Evolutionary conservation across 768 basidiomycete genomes (phyloP), one percentile per base, ranked within the genome.

Genomic region (Tubosaeta sp.): DNA sequence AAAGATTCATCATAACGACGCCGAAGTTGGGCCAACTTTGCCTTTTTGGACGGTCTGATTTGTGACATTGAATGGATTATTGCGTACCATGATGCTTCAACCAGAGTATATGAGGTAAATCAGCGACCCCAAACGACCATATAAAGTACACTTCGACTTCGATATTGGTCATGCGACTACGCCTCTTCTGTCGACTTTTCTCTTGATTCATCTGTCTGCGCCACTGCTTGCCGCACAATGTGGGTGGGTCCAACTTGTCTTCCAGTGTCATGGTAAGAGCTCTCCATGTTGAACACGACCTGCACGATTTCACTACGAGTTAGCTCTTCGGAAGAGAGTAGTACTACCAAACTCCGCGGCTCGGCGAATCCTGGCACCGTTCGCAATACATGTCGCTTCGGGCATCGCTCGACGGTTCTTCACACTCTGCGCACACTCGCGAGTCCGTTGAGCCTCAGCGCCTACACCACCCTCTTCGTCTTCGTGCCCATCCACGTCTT

Each of bases 321-420:
- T 42, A 93, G 89, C 73, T 94, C 41, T 74, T 95, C 12, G 88
- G 90, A 10, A 73, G 91, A 48, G 91, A 91, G 69, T 91, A 91
- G 69, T 91, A 91, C 69, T 94, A 95, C 66, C 89, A 93, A 64
- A 87, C 85, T 0, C 51, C 71, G n/a, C n/a, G n/a, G 0, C 76
- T 84, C 47, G 80, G 80, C 19, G 90, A 94, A 67, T 93, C 10
- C 72, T 88, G 31, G 70, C 72, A 1, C 91, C 91, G 0, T 68
- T 95, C n/a, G 71, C 71, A 29, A 61, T 84, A 9, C 91, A 94
- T 61, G 67, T 82, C 19, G 52, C 80, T 5, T 76, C 86, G 1
- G 82, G 80, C 4, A 53, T 80, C n/a, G 59, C 77, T 8, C 85
- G 85, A 55, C 82, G 90, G 3, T 51, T 87, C 6, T 53, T 85